Base-by-base conservation (phyloP, 495 filamentous ascomycete genomes). In the Penicillium canescens region DNA sequence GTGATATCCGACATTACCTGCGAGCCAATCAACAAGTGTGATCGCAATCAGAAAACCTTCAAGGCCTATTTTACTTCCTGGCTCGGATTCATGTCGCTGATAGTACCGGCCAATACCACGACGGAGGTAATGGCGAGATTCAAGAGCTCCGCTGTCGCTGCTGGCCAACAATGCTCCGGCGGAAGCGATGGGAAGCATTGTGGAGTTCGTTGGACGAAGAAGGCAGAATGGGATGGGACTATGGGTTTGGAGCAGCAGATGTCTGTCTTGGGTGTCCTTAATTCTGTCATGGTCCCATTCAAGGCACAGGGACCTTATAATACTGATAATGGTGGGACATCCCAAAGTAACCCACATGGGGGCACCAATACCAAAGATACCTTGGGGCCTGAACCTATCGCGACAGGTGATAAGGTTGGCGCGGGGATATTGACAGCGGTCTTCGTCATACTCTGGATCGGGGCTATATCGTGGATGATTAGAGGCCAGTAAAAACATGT, bases 31-130 rank as follows among this genome's bases (percentile, higher is more conserved):
- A 75, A 71, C 46, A 80, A 76, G 45, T 92, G 89, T 69, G 77
- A 87, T 63, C 73, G 73, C 44, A 88, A 92, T 59, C 81, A 88
- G 66, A 74, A 75, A 42, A 79, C 76, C 37, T 90, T 89, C 78
- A 91, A 91, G 68, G 86, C 86, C 18, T 86, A 88, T 55, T 69
- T 90, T 8, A 72, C 84, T 21, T 82, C 83, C 11, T 89, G 84
- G 86, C 72, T 92, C 64, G 80, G 83, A 1, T 80, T 78, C 28
- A 81, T 80, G 28, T 71, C 81, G 35, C 66, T 91, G 11, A 40
- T 49, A 2, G 46, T 49, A n/a, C 46, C 46, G 1, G 7, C 46
- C 36, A 37, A 49, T 11, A 28, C 23, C 46, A 49, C 36, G n/a
- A 23, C 46, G 13, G 46, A 49, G 0, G 1, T 49, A 4, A 49